Conservation (phyloP, 2,329 filamentous ascomycete genomes). For the Clathrospora elynae region DNA sequence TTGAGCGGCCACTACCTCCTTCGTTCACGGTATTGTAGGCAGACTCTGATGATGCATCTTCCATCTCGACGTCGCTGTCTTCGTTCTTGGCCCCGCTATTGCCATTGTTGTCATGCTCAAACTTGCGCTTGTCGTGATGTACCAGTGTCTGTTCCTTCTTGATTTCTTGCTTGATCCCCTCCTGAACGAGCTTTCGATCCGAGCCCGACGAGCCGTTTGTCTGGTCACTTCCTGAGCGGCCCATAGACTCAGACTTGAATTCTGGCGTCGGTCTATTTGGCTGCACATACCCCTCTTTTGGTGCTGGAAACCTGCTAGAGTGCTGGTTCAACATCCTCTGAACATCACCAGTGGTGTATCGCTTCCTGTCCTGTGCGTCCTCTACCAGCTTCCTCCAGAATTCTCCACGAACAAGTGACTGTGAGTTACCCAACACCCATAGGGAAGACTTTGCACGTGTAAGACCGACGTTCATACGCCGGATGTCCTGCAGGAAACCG, state of each 20-base stretch:
- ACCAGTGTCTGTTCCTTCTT: constrained; percentile 65
- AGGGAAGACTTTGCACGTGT: constrained; percentile 95
- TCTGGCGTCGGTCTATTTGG: constrained; percentile 28
- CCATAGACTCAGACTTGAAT: constrained; percentile 31
- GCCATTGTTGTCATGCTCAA: constrained; percentile 69
- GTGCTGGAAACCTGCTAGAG: constrained; percentile 51
- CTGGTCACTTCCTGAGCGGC: constrained; percentile 29
- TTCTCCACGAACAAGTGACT: constrained; percentile 81
- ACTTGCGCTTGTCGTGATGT: constrained; percentile 77
- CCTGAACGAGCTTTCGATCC: constrained; percentile 16
- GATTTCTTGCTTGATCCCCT: constrained; percentile 30
- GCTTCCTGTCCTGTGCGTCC: constrained; percentile 74
- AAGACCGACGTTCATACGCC: constrained; percentile 98
- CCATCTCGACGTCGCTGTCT: constrained; percentile 41
- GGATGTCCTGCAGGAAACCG: constrained; percentile 96
- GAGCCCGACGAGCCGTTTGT: constrained; percentile 18
- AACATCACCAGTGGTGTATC: constrained; percentile 75
- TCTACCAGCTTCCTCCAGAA: constrained; percentile 89
- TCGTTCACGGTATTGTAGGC: constrained; percentile 27
- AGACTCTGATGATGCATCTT: constrained; percentile 32
- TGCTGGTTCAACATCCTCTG: constrained; percentile 60
- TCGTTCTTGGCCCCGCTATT: constrained; percentile 59
- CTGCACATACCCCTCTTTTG: constrained; percentile 31
- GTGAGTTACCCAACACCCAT: constrained; percentile 93
- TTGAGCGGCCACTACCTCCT: constrained; percentile 37